Percentiles rank a stretch among this genome's conserved stretches.
Evolutionary conservation across 148 eudicot genomes (phyloP).

Genomic region (Fallopia convolvulus): DNA sequence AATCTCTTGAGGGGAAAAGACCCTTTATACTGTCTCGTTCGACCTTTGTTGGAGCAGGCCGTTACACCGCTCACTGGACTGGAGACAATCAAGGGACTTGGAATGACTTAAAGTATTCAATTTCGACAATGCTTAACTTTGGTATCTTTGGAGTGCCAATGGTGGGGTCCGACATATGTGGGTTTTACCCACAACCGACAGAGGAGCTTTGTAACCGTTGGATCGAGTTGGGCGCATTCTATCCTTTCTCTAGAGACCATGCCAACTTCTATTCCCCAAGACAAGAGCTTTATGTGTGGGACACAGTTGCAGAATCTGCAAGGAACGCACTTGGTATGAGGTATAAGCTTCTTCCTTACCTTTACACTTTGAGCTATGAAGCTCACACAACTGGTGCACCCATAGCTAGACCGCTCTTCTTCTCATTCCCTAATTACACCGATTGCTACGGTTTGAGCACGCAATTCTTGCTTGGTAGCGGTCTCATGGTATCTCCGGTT

Average conservation of each 20-base stretch:
- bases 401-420: slow-evolving; percentile 85
- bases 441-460: slow-evolving; percentile 72
- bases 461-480: slow-evolving; percentile 76
- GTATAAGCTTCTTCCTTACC: slow-evolving; percentile 79
- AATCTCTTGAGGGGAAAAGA: slow-evolving; percentile 67
- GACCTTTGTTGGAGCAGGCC: slow-evolving; percentile 89
- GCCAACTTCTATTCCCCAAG: slow-evolving; percentile 88
- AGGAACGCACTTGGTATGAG: slow-evolving; percentile 93
- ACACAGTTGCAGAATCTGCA: slow-evolving; percentile 78
- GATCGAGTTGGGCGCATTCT: slow-evolving; percentile 94
- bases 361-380: slow-evolving; percentile 84
- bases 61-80: slow-evolving; percentile 90
- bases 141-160: slow-evolving; percentile 93
- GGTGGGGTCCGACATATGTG: slow-evolving; percentile 97
- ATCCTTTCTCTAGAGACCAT: slow-evolving; percentile 95
- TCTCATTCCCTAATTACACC: slow-evolving; percentile 55
- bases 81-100: slow-evolving; percentile 92
- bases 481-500: slow-evolving; percentile 88
- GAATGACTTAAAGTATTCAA: slow-evolving; percentile 70
- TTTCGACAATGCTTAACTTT: slow-evolving; percentile 80
- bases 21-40: slow-evolving; percentile 83
- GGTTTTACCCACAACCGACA: slow-evolving; percentile 83
- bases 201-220: slow-evolving; percentile 98
- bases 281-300: slow-evolving; percentile 94
- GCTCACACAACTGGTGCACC: slow-evolving; percentile 83